These are phyloP conservation scores for Hygrocybe punicea DNA, from an alignment of 768 basidiomycete genomes.

Conservation along the genomic window DNA sequence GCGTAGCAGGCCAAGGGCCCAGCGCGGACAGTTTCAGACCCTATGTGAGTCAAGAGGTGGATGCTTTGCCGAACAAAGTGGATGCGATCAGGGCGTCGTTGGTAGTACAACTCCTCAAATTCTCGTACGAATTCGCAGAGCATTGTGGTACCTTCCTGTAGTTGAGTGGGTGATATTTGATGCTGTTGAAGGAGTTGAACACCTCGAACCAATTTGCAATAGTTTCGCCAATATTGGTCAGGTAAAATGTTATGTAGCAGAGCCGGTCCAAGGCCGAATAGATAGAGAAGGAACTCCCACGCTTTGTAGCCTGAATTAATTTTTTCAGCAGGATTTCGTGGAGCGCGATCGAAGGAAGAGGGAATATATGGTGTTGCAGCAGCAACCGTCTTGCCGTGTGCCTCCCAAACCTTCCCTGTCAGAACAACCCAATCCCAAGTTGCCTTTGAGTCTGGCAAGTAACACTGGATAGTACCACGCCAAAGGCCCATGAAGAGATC, in stretches of 20 bases:
- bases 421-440: conserved; percentile 26
- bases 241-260: conserved; percentile 9
- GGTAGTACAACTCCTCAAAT: conserved; percentile 6
- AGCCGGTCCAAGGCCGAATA: conserved; percentile 12
- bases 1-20: conserved; percentile 1
- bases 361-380: conserved; percentile 23
- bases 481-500: conserved; percentile 28
- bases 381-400: conserved; percentile 29
- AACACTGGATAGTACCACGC: conserved; percentile 26
- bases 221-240: conserved; percentile 8
- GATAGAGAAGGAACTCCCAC: conserved; percentile 9
- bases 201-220: conserved; percentile 15
- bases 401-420: conserved; percentile 18
- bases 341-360: conserved; percentile 34
- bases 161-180: background rate
- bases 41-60: conserved; percentile 2
- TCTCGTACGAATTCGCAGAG: conserved; percentile 6
- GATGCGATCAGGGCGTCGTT: background rate
- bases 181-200: conserved; percentile 8
- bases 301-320: conserved; percentile 21
- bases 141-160: background rate
- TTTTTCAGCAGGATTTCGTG: conserved; percentile 24
- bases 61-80: conserved; percentile 2
- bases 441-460: conserved; percentile 11
- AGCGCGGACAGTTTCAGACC: conserved; percentile 1